Base-by-base conservation (phyloP, 2,329 filamentous ascomycete species). In the Trichoderma semiorbis region DNA sequence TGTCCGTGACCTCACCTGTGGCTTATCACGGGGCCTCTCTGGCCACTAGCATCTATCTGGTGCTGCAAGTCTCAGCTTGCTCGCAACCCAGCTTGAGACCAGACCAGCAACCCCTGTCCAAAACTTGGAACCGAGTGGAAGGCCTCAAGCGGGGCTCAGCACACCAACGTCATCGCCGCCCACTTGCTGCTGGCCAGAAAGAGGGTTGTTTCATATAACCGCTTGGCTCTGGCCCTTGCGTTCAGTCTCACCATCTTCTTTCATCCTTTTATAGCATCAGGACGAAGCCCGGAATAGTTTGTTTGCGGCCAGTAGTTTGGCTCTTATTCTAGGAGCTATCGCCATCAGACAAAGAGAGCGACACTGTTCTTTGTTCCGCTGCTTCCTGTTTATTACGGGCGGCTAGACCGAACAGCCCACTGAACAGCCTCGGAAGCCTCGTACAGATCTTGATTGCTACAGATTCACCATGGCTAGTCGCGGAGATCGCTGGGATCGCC, bases 401-500 rank as follows among this genome's bases (percentile, higher is more conserved):
- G 28, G 12, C 28, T 30, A 30, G 18, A 60, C 28, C 7, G 5
- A n/a, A 21, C 18, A 32, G 18, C 28, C 28, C 28, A 7, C 39
- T 21, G 4, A 50, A 18, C 5, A 43, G 39, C 39, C 39, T n/a
- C 16, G 39, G 39, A 43, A 43, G 39, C 39, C 39, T 43, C 53
- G 24, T 24, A 28, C 34, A 43, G 26, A 43, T 55, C 73, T 55
- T 69, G 39, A 43, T 36, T 69, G 24, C 34, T 36, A 39, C 39
- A 21, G 28, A 36, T 21, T 36, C 32, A 63, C 28, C 69, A 74
- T 73, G 72, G 58, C 73, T 28, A 65, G 47, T 68, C 72, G 72
- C 30, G 75, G 75, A 72, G 81, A 82, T 73, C 81, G 81, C 75
- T 90, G 87, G 87, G 87, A 88, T 74, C 88, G 87, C 74, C 85